phyloP scores from a whole-genome alignment of 139 green algal species.

The Chlorella sp. region DNA sequence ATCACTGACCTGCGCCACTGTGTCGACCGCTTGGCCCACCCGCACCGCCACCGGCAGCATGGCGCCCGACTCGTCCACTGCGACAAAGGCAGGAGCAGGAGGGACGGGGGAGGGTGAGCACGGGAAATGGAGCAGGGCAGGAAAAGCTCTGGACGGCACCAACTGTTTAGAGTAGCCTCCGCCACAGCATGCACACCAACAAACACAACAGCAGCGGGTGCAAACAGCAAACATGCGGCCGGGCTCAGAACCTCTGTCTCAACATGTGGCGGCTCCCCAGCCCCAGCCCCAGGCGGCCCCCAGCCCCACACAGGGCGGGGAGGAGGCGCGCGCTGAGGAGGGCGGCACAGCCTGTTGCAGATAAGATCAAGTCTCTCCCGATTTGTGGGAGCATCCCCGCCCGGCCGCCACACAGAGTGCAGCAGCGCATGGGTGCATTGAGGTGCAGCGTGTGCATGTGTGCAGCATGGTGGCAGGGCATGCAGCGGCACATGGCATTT shows the following conservation, averaged over 20 bases:
- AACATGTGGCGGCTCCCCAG: conserved; percentile 20
- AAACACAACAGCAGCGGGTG: too few relatives aligned
- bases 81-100: not conserved
- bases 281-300: not conserved
- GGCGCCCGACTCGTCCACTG: conserved; percentile 87
- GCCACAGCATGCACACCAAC: too few relatives aligned
- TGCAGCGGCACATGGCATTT: too few relatives aligned
- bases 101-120: not conserved
- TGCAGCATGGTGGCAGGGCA: not conserved
- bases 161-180: too few relatives aligned
- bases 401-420: too few relatives aligned
- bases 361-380: conserved; percentile 30
- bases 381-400: conserved; percentile 4
- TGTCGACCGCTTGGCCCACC: conserved; percentile 96
- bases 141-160: too few relatives aligned
- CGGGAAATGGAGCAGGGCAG: not conserved
- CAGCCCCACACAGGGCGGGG: not conserved
- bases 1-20: conserved; percentile 89
- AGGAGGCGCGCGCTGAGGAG: not conserved
- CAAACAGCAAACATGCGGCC: not conserved
- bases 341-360: conserved; percentile 28
- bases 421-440: too few relatives aligned
- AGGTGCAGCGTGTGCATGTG: not conserved
- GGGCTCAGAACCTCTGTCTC: conserved; percentile 24
- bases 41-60: conserved; percentile 89